Evolutionary conservation across 2,329 filamentous ascomycete genomes (phyloP).

Genomic region (Clarireedia monteithiana): DNA sequence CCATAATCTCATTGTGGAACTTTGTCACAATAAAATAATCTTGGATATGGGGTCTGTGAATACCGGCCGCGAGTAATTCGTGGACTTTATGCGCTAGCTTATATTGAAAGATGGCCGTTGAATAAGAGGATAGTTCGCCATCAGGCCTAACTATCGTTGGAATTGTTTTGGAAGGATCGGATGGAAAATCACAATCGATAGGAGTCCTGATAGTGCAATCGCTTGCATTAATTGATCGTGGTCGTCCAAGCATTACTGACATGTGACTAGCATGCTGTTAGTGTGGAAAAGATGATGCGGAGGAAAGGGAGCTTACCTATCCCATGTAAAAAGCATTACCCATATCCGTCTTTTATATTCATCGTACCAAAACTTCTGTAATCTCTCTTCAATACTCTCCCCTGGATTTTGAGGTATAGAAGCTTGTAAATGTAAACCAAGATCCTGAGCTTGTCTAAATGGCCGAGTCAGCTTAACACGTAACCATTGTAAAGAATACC

Average conservation of each 20-base stretch:
- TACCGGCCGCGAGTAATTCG: constrained; percentile 3
- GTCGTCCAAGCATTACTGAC: constrained; percentile 10
- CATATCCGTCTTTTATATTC: constrained; percentile 11
- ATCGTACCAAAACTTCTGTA: constrained; percentile 10
- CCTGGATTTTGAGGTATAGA: background rate
- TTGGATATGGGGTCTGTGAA: constrained; percentile 6
- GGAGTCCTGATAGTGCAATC: constrained; percentile 10
- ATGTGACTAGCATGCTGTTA: constrained; percentile 4
- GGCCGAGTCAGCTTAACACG: background rate
- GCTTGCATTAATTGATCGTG: constrained; percentile 10
- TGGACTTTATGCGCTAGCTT: constrained; percentile 5
- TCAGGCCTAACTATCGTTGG: background rate
- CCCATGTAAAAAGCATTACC: constrained; percentile 11
- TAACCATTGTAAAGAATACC: background rate
- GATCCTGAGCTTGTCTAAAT: constrained; percentile 11
- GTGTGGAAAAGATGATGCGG: background rate
- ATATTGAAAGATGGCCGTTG: constrained; percentile 4
- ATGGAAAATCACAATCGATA: constrained; percentile 8
- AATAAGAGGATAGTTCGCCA: background rate
- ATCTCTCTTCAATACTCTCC: background rate
- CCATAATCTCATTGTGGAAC: constrained; percentile 1
- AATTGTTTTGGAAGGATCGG: constrained; percentile 4
- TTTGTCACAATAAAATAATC: constrained; percentile 7
- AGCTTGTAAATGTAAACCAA: constrained; percentile 9
- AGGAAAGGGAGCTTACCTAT: constrained; percentile 3